Conservation (phyloP, 345 rosid genomes). For the Brassica incana region DNA sequence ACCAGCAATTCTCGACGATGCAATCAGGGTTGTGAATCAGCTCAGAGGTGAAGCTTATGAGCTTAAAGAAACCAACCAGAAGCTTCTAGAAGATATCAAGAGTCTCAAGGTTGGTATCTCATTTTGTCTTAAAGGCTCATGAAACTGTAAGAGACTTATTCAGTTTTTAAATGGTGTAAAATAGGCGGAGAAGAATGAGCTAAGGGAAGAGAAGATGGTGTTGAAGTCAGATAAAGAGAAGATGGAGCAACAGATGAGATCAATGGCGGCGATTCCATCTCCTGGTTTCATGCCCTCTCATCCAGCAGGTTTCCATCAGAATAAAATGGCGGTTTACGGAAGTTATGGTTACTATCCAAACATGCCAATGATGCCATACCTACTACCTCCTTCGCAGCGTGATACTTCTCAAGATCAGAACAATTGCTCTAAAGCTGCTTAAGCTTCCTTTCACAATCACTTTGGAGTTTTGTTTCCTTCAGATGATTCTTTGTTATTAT, state of each 20-base stretch:
- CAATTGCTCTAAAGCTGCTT: constrained; percentile 78
- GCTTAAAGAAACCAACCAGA: constrained; percentile 73
- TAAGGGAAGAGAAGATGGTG: constrained; percentile 76
- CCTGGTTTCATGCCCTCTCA: constrained; percentile 51
- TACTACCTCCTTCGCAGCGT: constrained; percentile 56
- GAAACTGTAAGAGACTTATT: constrained; percentile 1
- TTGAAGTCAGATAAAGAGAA: constrained; percentile 80
- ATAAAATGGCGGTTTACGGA: constrained; percentile 61
- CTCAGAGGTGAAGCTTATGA: constrained; percentile 72
- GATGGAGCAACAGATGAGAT: constrained; percentile 71
- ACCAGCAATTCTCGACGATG: constrained; percentile 76
- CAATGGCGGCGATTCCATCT: constrained; percentile 49
- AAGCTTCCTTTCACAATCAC: constrained; percentile 19
- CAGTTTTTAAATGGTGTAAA: background rate
- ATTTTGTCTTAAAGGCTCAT: background rate
- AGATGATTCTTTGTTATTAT: constrained; percentile 28
- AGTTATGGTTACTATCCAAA: constrained; percentile 56
- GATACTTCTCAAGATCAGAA: constrained; percentile 87
- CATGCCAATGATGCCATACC: constrained; percentile 85
- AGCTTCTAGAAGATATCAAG: constrained; percentile 73
- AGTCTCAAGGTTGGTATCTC: constrained; percentile 63
- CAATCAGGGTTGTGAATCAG: constrained; percentile 71
- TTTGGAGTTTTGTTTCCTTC: constrained; percentile 20
- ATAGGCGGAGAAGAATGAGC: constrained; percentile 91
- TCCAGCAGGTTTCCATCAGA: constrained; percentile 62